These are phyloP conservation scores for Populus tremula DNA, from an alignment of 345 rosid genomes.

Conservation along the genomic window DNA sequence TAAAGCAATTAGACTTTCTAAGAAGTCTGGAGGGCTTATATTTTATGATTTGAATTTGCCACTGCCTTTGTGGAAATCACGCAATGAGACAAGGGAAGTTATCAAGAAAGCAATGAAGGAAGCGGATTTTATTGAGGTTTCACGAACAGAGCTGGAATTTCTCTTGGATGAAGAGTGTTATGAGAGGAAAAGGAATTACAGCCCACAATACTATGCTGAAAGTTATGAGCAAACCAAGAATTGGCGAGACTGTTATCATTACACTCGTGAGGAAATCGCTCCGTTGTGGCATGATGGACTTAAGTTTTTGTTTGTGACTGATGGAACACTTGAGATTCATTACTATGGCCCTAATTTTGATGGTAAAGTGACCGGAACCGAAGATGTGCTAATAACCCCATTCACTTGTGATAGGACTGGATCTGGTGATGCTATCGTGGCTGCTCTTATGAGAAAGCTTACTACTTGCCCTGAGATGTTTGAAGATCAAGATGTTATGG, in stretches of 20 bases:
- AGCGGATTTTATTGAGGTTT: slow-evolving; percentile 75
- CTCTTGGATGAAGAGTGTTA: slow-evolving; percentile 78
- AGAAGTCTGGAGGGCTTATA: slow-evolving; percentile 70
- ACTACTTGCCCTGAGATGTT: slow-evolving; percentile 73
- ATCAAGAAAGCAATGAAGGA: slow-evolving; percentile 66
- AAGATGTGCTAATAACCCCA: slow-evolving; percentile 84
- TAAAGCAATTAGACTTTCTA: slow-evolving; percentile 65
- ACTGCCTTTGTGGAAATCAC: slow-evolving; percentile 72
- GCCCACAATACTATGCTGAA: slow-evolving; percentile 75
- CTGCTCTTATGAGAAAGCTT: slow-evolving; percentile 79
- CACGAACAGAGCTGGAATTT: slow-evolving; percentile 81
- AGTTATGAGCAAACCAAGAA: slow-evolving; percentile 61
- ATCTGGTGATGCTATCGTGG: slow-evolving; percentile 94
- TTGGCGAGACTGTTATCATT: slow-evolving; percentile 66
- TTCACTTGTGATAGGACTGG: slow-evolving; percentile 93
- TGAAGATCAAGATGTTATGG: slow-evolving; percentile 64
- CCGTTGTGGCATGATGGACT: slow-evolving; percentile 81
- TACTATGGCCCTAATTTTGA: slow-evolving; percentile 71
- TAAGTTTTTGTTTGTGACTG: slow-evolving; percentile 75
- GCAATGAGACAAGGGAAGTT: slow-evolving; percentile 61
- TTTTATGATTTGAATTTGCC: slow-evolving; percentile 81
- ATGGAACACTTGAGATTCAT: slow-evolving; percentile 83
- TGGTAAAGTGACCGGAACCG: slow-evolving; percentile 77
- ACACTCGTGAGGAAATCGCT: slow-evolving; percentile 68
- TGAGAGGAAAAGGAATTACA: slow-evolving; percentile 57